These are phyloP conservation scores for Phytophthora europaea DNA, from an alignment of 352 stramenopile species.

Conservation along the genomic window DNA sequence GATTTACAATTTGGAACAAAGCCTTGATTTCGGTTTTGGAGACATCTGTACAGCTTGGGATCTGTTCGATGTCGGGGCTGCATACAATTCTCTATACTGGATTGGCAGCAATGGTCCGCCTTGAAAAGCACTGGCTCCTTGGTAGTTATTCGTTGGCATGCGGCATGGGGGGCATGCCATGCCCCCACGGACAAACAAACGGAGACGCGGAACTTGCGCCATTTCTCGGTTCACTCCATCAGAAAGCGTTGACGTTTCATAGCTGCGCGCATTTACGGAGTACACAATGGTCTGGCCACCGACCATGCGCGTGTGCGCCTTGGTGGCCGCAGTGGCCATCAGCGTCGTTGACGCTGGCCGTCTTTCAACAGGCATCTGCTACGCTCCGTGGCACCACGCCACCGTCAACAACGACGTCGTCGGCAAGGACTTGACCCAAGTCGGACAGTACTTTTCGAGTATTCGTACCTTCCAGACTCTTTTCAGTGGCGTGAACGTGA, in stretches of 20 bases:
- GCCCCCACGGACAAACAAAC: conserved; percentile 14
- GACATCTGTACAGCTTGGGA: conserved; percentile 38
- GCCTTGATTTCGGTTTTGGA: neutral
- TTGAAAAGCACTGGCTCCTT: conserved; percentile 29
- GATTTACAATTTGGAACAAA: neutral
- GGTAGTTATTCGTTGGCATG: conserved; percentile 7
- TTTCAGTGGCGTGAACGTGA: conserved; percentile 69
- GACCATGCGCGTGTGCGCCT: conserved; percentile 21
- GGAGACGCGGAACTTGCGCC: conserved; percentile 22
- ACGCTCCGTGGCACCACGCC: conserved; percentile 50
- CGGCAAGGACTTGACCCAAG: conserved; percentile 50
- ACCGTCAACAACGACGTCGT: conserved; percentile 48
- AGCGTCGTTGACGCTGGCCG: conserved; percentile 21
- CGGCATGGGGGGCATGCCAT: neutral
- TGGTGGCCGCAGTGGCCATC: conserved; percentile 25
- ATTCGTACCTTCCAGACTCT: conserved; percentile 80
- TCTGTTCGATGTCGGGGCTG: conserved; percentile 24
- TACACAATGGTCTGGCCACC: conserved; percentile 33
- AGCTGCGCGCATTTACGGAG: conserved; percentile 8
- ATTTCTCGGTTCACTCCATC: conserved; percentile 26
- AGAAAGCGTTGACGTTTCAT: conserved; percentile 6
- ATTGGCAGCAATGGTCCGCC: conserved; percentile 22
- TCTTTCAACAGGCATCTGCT: conserved; percentile 40
- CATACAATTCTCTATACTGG: conserved; percentile 23
- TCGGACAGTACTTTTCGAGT: conserved; percentile 60